Evolutionary conservation across 352 stramenopile genomes (phyloP), one percentile per base, ranked within the genome.

Genomic region (Phytopythium vexans): DNA sequence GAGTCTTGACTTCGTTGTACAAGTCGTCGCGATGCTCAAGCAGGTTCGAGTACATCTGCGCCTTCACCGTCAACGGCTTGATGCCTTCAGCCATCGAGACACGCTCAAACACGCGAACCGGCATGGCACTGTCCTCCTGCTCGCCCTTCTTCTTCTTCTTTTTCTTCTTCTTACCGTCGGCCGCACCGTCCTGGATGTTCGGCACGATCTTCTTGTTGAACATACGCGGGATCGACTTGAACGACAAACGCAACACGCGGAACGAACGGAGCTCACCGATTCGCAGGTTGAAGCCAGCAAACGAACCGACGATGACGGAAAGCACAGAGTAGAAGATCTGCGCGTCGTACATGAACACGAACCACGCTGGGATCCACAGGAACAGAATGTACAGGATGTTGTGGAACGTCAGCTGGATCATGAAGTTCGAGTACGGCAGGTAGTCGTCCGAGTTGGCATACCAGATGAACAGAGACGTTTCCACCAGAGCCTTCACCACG

Each of bases 201-300:
- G 80, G 75, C 15, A 94, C 82, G 53, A 94, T 86, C 52, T 94
- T 94, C 64, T 90, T 86, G 68, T 94, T 94, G 56, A 94, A 94
- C 59, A 92, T 82, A 27, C 82, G 64, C 14, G 84, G 84, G 52
- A 94, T 94, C 21, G 74, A 89, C 75, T 92, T 92, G 64, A 94
- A 94, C 36, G 84, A 82, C 16, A 90, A 60, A 8, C 84, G 82
- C 8, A 94, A 64, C 16, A 94, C 78, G 37, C 84, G 79, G 75
- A 94, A 94, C 8, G 84, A 94, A 9, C 84, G 82, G 27, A 94
- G 50, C 34, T 94, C 84, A 68, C 84, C 84, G 21, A 94, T 92
- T 32, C 82, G 80, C 35, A 94, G 60, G 52, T 94, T 94, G 55
- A 94, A 94, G 40, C 84, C 84, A 8, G 74, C 82, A 41, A 94